phyloP scores from a whole-genome alignment of 23 red algal species.

The Chondrus crispus region DNA sequence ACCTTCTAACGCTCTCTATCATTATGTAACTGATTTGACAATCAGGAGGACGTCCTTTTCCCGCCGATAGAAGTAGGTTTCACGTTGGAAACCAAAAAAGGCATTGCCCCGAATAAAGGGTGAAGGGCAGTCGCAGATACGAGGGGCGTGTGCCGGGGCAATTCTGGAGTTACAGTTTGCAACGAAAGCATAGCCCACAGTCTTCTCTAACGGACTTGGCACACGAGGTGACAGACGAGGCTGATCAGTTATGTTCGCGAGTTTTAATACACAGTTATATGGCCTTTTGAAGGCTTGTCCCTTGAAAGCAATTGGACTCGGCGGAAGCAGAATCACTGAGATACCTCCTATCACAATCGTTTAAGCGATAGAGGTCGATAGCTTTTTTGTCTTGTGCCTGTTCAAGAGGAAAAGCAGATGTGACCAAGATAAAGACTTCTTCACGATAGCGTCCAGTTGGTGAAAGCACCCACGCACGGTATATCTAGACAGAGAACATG shows the following conservation, averaged over 20 bases:
- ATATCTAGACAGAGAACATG: not conserved
- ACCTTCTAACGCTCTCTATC: too few relatives aligned
- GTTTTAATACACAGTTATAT: conserved; percentile 29
- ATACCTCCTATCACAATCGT: not conserved
- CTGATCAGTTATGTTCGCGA: conserved; percentile 31
- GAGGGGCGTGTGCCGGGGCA: too few relatives aligned
- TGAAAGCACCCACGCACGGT: not conserved
- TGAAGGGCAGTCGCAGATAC: too few relatives aligned
- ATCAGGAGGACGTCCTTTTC: too few relatives aligned
- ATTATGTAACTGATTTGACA: too few relatives aligned
- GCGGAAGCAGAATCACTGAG: conserved; percentile 25
- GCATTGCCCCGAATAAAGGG: too few relatives aligned
- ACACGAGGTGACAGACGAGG: conserved; percentile 41
- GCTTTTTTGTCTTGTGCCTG: conserved; percentile 53
- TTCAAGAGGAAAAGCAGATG: conserved; percentile 28
- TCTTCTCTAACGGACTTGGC: not conserved
- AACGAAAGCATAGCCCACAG: too few relatives aligned
- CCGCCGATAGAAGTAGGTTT: too few relatives aligned
- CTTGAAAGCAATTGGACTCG: conserved; percentile 12
- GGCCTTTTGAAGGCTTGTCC: conserved; percentile 12
- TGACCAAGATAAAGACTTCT: conserved; percentile 10
- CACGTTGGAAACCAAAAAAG: too few relatives aligned
- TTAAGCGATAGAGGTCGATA: conserved; percentile 13
- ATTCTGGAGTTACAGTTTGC: too few relatives aligned
- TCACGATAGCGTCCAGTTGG: not conserved